These are phyloP conservation scores for Parietichytrium sp. DNA, from an alignment of 108 stramenopile genomes.

Conservation along the genomic window DNA sequence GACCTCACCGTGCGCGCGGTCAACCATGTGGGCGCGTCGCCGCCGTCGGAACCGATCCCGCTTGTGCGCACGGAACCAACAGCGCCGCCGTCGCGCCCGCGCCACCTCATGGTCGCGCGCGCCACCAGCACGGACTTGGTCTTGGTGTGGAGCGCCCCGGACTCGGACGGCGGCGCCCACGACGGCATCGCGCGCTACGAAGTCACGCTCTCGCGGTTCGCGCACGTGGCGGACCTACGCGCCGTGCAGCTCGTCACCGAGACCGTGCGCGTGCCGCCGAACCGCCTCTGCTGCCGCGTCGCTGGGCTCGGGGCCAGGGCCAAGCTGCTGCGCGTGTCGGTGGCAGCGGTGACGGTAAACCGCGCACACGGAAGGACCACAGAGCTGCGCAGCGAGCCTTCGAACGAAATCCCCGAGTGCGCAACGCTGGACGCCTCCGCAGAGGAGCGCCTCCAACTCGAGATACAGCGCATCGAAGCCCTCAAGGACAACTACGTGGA, in stretches of 20 bases:
- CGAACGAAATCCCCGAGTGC: neutral
- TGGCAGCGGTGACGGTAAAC: neutral
- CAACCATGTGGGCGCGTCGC: neutral
- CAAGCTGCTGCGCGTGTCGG: neutral
- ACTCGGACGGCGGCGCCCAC: neutral
- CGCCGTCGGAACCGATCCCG: neutral
- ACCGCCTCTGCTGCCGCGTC: neutral
- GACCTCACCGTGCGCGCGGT: neutral
- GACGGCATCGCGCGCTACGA: conserved; percentile 4
- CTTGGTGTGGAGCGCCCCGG: conserved; percentile 29
- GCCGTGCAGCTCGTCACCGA: neutral
- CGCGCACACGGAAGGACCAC: neutral
- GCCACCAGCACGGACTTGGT: neutral
- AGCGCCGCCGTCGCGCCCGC: neutral
- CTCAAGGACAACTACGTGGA: neutral
- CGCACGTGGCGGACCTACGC: neutral
- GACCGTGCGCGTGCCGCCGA: neutral
- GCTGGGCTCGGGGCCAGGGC: neutral
- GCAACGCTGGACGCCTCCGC: neutral
- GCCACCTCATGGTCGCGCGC: neutral
- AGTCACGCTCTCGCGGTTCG: neutral
- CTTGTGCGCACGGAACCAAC: neutral
- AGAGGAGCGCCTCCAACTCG: neutral
- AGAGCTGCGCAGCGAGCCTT: conserved; percentile 17
- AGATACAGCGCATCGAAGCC: neutral